Base-by-base conservation (phyloP, 2,329 filamentous ascomycete genomes). In the Colletotrichum chlorophyti region DNA sequence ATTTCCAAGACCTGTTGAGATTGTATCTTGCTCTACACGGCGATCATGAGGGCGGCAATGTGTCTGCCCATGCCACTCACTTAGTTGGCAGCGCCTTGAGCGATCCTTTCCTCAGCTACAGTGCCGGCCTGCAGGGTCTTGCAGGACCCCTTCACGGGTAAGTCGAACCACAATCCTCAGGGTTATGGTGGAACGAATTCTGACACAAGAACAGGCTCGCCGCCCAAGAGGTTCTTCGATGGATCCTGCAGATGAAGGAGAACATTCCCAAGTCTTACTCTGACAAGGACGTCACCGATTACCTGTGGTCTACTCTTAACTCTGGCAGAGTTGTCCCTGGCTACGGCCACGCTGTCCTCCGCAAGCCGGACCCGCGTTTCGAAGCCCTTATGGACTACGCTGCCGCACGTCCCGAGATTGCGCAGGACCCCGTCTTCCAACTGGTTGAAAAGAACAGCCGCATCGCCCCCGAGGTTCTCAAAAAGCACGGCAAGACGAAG, bases 301-400 rank as follows among this genome's bases (percentile, higher is more conserved):
- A 97, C 77, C 87, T 98, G 60, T 98, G 94, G 94, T 83, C 85
- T 7, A 96, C 93, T 1, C 88, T 98, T 66, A 96, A 96, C 75
- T 95, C 91, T 11, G 94, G 94, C 64, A 91, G 93, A 66, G 94
- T 98, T 32, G 91, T 98, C 14, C 94, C 94, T 8, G 94, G 94
- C 32, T 98, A 97, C 74, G 94, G 94, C 52, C 94, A 98, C 75
- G 94, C 93, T 58, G 94, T 98, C 32, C 88, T 98, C 52, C 91
- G 95, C 74, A 97, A 97, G 81, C 94, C 95, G 24, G 95, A 99
- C 70, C 95, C 95, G 6, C 91, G 95, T 65, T 99, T 98, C 78
- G 88, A 97, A 76, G 95, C 95, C 19, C 81, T 98, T 49, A 98
- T 98, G 90, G 92, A 96, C 78, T 99, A 96, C 74, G 95, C 95